These are phyloP conservation scores for Stromatinia cepivora DNA, from an alignment of 2,329 filamentous ascomycete species.

Conservation along the genomic window DNA sequence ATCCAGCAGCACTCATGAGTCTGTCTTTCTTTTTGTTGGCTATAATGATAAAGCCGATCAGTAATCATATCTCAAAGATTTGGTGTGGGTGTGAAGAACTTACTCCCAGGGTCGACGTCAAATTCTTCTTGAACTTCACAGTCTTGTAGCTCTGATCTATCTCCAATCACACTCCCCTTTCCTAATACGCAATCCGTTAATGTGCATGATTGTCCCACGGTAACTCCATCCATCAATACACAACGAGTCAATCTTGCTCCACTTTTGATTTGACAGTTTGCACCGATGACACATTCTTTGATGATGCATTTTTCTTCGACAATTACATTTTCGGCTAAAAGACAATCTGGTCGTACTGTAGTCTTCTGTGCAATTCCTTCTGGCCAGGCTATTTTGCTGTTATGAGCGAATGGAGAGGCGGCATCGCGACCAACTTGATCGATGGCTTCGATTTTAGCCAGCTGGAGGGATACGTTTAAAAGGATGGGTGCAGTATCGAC, in stretches of 20 bases:
- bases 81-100: slow-evolving; percentile 41
- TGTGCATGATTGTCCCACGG: slow-evolving; percentile 80
- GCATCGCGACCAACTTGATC: slow-evolving; percentile 60
- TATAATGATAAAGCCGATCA: slow-evolving; percentile 38
- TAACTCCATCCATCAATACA: slow-evolving; percentile 87
- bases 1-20: slow-evolving; percentile 65
- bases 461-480: slow-evolving; percentile 76
- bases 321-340: slow-evolving; percentile 85
- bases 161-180: slow-evolving; percentile 77
- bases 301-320: slow-evolving; percentile 89
- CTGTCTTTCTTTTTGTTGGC: slow-evolving; percentile 68
- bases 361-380: slow-evolving; percentile 77
- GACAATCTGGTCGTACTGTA: slow-evolving; percentile 77
- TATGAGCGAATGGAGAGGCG: slow-evolving; percentile 73
- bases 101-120: slow-evolving; percentile 76
- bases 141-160: slow-evolving; percentile 75
- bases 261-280: slow-evolving; percentile 80
- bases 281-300: slow-evolving; percentile 86
- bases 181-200: slow-evolving; percentile 87
- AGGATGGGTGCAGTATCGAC: slow-evolving; percentile 86
- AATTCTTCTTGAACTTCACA: slow-evolving; percentile 93
- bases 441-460: slow-evolving; percentile 78
- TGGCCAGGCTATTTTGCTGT: slow-evolving; percentile 78
- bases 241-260: slow-evolving; percentile 87
- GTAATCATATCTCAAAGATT: not conserved